These are phyloP conservation scores for Cadophora sp. DNA, from an alignment of 2,329 filamentous ascomycete genomes.

Conservation along the genomic window DNA sequence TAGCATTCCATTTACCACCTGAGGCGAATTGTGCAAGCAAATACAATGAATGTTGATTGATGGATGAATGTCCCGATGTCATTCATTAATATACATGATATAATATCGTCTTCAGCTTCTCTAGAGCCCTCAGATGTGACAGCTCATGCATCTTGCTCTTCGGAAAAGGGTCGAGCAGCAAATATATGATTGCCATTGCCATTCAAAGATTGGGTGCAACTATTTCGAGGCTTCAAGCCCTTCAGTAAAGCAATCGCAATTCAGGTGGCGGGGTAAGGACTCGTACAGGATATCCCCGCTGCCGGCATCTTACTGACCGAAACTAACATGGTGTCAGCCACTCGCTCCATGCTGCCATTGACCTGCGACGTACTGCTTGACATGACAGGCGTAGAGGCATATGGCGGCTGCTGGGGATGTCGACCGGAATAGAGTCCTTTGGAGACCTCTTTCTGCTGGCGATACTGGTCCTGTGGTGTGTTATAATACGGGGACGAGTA, in stretches of 20 bases:
- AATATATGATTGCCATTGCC: no score
- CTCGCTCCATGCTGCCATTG: background rate
- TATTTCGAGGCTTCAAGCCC: background rate
- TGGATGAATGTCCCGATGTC: no score
- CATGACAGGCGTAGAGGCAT: background rate
- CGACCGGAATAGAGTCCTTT: background rate
- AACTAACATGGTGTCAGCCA: background rate
- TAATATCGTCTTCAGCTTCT: background rate
- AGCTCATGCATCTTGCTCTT: no score
- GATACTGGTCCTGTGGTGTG: background rate
- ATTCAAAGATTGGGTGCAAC: no score
- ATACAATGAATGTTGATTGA: no score
- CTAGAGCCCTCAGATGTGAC: no score
- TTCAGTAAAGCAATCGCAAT: background rate
- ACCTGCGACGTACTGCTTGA: background rate
- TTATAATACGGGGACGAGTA: background rate
- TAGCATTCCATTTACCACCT: no score
- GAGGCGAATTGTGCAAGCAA: no score
- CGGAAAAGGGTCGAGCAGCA: no score
- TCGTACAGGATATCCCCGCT: background rate
- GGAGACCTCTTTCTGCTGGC: background rate
- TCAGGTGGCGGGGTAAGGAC: background rate
- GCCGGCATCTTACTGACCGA: background rate
- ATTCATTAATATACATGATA: constrained; percentile 1
- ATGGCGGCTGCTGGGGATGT: background rate